Evolutionary conservation across 768 basidiomycete genomes (phyloP).

Genomic region (Rhodotorula babjevae): DNA sequence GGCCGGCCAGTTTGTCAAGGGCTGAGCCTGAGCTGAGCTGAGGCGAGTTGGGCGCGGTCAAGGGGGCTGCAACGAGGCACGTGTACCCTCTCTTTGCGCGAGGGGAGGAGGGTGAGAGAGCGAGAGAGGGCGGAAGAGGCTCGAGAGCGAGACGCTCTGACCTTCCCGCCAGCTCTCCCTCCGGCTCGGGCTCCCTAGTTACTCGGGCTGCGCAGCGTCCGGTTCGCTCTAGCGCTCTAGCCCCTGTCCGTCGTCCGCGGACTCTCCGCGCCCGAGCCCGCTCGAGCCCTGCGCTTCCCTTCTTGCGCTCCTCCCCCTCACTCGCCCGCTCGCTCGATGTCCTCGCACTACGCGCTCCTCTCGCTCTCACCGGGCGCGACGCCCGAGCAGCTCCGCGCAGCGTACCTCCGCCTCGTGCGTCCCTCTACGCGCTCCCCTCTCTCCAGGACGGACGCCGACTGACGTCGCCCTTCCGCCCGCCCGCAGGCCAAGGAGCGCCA

Average conservation of each 20-base stretch:
- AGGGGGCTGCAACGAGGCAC: background rate
- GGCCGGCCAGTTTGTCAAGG: slow-evolving; percentile 27
- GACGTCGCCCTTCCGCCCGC: too few relatives aligned
- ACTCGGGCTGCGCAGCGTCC: too few relatives aligned
- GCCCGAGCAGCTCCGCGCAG: background rate
- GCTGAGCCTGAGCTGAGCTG: background rate
- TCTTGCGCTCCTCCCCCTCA: background rate
- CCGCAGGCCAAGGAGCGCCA: background rate
- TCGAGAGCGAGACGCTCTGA: too few relatives aligned
- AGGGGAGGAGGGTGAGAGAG: too few relatives aligned
- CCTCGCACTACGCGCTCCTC: background rate
- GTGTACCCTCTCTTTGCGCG: too few relatives aligned
- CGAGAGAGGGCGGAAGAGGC: too few relatives aligned
- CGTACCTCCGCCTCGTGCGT: slow-evolving; percentile 11
- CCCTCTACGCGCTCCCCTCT: background rate
- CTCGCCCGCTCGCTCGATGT: background rate
- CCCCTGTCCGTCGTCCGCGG: background rate
- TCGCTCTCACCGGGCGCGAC: background rate
- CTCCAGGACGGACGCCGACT: background rate
- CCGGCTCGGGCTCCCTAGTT: too few relatives aligned
- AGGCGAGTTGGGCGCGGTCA: too few relatives aligned
- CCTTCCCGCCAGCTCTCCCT: too few relatives aligned
- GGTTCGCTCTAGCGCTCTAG: too few relatives aligned
- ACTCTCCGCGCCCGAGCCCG: background rate
- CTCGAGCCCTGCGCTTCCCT: background rate